Evolutionary conservation across 2,329 filamentous ascomycete species (phyloP), one percentile per base, ranked within the genome.

Genomic region (Xylariaceae sp.): DNA sequence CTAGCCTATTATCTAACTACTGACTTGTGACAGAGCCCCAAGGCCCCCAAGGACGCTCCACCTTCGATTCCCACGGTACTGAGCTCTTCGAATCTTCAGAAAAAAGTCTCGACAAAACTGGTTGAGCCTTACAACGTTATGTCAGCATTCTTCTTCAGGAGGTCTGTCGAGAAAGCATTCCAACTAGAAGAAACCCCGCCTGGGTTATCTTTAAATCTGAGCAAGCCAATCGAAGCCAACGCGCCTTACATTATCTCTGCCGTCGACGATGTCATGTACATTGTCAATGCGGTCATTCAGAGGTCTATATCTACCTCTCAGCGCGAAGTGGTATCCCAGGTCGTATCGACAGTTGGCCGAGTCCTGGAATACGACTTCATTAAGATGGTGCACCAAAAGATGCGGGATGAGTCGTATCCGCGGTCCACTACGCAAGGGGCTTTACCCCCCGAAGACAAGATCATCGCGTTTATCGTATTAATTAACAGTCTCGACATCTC

Each of bases 251-350:
- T 99, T 65, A 92, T 94, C 43, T 91, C 91, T 1, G 91, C 92
- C 0, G 91, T 99, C 6, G 94, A 99, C 74, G 94, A 96, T 73
- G 91, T 97, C 67, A 97, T 99, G 92, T 99, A 97, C 72, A 96
- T 99, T 64, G 89, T 96, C 68, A 95, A 95, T 68, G 87, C 92
- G 49, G 88, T 97, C 35, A 78, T 97, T 6, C 87, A 95, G 60
- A 86, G 92, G 61, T 88, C 90, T 0, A 77, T 97, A 27, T 87
- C 89, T 0, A 97, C 95, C 0, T 89, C 88, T 2, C 91, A 96
- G 68, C 79, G 85, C 62, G 80, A 86, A 19, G 85, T 96, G 3
- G 81, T 95, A 27, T 83, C 83, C 42, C 88, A 83, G 54, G 88
- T 95, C 5, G 74, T 96, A 30, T 87, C 91, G 2, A 87, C 85